phyloP scores from a whole-genome alignment of 2,329 filamentous ascomycete species.

The Xylaria sp. region DNA sequence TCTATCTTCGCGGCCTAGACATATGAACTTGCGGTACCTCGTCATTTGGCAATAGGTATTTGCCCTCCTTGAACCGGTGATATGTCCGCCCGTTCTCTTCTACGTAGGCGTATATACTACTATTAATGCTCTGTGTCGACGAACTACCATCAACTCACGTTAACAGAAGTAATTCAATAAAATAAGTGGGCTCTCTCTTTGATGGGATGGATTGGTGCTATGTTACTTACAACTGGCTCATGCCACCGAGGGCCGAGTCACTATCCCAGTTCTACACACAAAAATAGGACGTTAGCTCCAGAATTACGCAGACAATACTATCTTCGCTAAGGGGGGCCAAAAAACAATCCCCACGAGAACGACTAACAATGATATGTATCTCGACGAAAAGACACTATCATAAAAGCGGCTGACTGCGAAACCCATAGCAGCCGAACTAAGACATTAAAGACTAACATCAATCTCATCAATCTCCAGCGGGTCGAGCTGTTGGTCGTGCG shows the following conservation, averaged over 20 bases:
- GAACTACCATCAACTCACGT: constrained; percentile 31
- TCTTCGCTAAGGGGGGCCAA: background rate
- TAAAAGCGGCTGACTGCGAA: background rate
- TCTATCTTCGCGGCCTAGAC: background rate
- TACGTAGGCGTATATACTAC: constrained; percentile 41
- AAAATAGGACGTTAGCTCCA: constrained; percentile 10
- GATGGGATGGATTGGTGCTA: background rate
- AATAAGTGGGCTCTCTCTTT: background rate
- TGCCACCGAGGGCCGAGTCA: constrained; percentile 41
- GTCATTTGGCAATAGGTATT: constrained; percentile 45
- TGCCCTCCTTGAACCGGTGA: constrained; percentile 44
- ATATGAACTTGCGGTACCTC: constrained; percentile 31
- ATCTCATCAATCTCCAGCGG: constrained; percentile 32
- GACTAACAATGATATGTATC: background rate
- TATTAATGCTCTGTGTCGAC: constrained; percentile 39
- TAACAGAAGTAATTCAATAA: background rate
- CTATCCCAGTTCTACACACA: constrained; percentile 39
- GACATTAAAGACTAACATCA: constrained; percentile 31
- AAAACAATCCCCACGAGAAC: background rate
- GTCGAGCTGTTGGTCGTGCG: constrained; percentile 22
- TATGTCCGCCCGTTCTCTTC: constrained; percentile 44
- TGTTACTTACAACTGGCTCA: constrained; percentile 41
- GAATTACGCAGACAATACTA: background rate
- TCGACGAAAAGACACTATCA: background rate
- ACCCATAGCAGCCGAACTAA: background rate